Evolutionary conservation across 768 basidiomycete genomes (phyloP).

Genomic region (Mycena olivaceomarginata): DNA sequence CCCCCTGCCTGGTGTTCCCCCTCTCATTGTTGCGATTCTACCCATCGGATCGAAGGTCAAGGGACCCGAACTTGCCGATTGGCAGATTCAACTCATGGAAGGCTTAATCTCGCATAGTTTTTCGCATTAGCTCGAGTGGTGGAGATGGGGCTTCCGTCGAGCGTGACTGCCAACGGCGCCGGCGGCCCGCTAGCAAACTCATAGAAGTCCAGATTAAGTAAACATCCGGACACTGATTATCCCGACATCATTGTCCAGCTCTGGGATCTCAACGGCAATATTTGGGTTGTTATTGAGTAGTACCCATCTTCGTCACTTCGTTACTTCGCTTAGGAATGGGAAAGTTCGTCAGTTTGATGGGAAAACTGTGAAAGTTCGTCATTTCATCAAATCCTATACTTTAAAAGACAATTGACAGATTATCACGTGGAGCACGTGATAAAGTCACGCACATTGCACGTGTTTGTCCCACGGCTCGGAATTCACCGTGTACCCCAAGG

Average conservation of each 20-base stretch:
- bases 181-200: not conserved
- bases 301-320: too few species aligned
- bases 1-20: slow-evolving; percentile 27
- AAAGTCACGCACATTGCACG: too few species aligned
- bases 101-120: slow-evolving; percentile 18
- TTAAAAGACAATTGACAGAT: too few species aligned
- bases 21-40: slow-evolving; percentile 12
- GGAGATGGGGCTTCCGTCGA: slow-evolving; percentile 33
- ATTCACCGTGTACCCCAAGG: too few species aligned
- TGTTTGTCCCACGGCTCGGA: too few species aligned
- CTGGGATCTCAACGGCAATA: slow-evolving; percentile 15
- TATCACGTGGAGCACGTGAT: too few species aligned
- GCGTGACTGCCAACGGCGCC: slow-evolving; percentile 29
- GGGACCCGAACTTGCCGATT: slow-evolving; percentile 17
- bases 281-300: too few species aligned
- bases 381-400: too few species aligned
- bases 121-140: too few species aligned
- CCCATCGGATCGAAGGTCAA: slow-evolving; percentile 25
- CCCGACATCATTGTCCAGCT: not conserved
- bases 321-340: too few species aligned
- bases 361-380: too few species aligned
- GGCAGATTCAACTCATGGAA: slow-evolving; percentile 26
- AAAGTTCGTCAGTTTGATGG: too few species aligned
- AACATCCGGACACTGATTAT: slow-evolving; percentile 15
- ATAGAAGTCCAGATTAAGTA: not conserved